phyloP scores from a whole-genome alignment of 2,329 filamentous ascomycete genomes.

The Graphilbum fragrans region DNA sequence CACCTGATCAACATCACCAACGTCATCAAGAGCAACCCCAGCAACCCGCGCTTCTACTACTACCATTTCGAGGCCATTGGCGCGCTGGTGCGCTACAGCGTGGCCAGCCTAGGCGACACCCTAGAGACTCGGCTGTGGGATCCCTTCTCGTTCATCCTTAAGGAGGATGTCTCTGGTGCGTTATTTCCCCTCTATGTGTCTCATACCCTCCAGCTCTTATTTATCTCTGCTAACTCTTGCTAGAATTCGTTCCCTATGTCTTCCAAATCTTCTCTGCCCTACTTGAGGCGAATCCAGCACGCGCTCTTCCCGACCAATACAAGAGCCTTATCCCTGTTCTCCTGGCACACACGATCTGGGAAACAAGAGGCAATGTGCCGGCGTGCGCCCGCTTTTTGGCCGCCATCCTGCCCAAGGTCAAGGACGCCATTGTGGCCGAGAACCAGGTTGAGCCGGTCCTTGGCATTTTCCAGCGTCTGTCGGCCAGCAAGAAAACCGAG shows the following conservation, averaged over 20 bases:
- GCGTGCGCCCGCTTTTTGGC: slow-evolving; percentile 76
- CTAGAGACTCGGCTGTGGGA: slow-evolving; percentile 73
- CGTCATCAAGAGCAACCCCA: slow-evolving; percentile 87
- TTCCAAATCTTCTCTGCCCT: slow-evolving; percentile 92
- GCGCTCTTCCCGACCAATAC: slow-evolving; percentile 70
- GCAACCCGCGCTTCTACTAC: slow-evolving; percentile 97
- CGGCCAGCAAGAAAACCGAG: slow-evolving; percentile 74
- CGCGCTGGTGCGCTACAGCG: slow-evolving; percentile 66
- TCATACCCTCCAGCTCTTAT: background rate
- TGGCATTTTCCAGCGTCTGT: slow-evolving; percentile 90
- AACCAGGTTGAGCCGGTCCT: slow-evolving; percentile 80
- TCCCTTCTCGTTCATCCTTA: slow-evolving; percentile 70
- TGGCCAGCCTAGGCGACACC: slow-evolving; percentile 52
- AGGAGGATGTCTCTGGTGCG: slow-evolving; percentile 66
- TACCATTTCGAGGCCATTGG: slow-evolving; percentile 94
- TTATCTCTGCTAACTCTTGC: slow-evolving; percentile 16
- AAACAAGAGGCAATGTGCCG: slow-evolving; percentile 83
- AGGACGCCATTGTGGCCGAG: slow-evolving; percentile 58
- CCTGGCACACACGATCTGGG: slow-evolving; percentile 75
- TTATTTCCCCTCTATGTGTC: background rate
- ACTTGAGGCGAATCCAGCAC: slow-evolving; percentile 71
- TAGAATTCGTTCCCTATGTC: slow-evolving; percentile 90
- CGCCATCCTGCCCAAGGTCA: slow-evolving; percentile 69
- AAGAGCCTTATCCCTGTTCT: slow-evolving; percentile 66
- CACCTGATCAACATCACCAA: slow-evolving; percentile 84